phyloP scores from a whole-genome alignment of 768 basidiomycete genomes.

The Kwoniella europaea region DNA sequence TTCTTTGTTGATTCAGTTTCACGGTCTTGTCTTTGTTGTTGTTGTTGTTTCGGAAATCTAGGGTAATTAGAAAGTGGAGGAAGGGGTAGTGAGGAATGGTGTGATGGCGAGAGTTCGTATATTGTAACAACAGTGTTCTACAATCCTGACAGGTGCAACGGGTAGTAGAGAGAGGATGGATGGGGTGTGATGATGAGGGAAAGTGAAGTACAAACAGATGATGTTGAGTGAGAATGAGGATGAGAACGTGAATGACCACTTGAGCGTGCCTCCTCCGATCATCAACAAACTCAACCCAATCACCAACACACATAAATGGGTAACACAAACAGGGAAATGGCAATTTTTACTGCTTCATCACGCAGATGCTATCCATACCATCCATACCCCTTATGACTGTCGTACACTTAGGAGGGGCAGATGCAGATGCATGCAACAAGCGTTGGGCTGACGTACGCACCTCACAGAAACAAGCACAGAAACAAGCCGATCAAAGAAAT shows the following conservation, averaged over 20 bases:
- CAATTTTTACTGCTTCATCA: not conserved
- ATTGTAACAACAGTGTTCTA: not conserved
- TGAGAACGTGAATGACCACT: not conserved
- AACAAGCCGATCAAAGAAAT: too few species aligned
- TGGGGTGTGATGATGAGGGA: not conserved
- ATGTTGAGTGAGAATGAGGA: not conserved
- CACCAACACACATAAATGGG: not conserved
- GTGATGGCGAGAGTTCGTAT: not conserved
- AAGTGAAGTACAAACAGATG: not conserved
- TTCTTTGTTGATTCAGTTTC: not conserved
- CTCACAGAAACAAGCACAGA: too few species aligned
- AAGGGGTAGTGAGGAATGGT: not conserved
- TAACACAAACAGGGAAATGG: not conserved
- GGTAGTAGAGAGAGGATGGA: not conserved
- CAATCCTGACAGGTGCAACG: not conserved
- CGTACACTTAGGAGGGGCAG: too few species aligned
- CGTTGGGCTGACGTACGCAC: too few species aligned
- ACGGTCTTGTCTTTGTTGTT: not conserved
- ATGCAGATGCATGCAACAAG: too few species aligned
- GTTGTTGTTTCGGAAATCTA: not conserved
- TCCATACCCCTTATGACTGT: too few species aligned
- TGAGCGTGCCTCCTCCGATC: not conserved
- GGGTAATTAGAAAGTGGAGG: not conserved
- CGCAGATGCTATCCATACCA: not conserved
- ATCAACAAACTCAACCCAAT: not conserved